Base-by-base conservation (phyloP, 1,139 yeast species). In the Candida neerlandica region DNA sequence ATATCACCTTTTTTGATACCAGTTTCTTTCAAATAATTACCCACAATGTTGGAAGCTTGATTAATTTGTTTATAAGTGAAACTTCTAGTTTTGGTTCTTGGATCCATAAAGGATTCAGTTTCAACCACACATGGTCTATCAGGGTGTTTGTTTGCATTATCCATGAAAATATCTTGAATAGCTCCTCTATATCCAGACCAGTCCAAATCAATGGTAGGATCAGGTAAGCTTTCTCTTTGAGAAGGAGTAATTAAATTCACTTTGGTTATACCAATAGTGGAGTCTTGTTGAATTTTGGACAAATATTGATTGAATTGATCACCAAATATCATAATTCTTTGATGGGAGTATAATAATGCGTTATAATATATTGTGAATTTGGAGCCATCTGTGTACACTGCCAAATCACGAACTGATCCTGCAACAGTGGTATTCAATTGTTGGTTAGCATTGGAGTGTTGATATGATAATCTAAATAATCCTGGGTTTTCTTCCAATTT, bases 121-220 rank as follows among this genome's bases (percentile, higher is more conserved):
- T 94, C 99, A 32, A 92, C 86, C 43, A 94, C 96, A 73, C 98
- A 90, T 2, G 87, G 76, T 63, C 96, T 81, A 30, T 89, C 91
- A 3, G 99, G 99, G 63, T 81, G 85, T 56, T 78, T 80, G 43
- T 76, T 82, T 3, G 99, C 97, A 65, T 94, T 94, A 50, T 77
- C 82, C 67, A 86, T 84, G 68, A 94, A 94, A 44, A 94, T 92
- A 60, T 94, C 99, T 63, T 95, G 99, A 58, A 94, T 95, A 10
- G 98, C 92, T 44, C 99, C 99, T 57, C 95, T 80, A 69, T 84
- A 94, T 16, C 89, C 89, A 41, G 85, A 75, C 98, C 98, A 94
- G 66, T 91, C 96, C 57, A 94, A 78, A 61, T 92, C 87, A 11
- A 73, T 68, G 2, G 91, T 89, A 41, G 99, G 99, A 63, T 92